Evolutionary conservation across 73 alveolate genomes (phyloP).

Genomic region (Tetrahymena thermophila): DNA sequence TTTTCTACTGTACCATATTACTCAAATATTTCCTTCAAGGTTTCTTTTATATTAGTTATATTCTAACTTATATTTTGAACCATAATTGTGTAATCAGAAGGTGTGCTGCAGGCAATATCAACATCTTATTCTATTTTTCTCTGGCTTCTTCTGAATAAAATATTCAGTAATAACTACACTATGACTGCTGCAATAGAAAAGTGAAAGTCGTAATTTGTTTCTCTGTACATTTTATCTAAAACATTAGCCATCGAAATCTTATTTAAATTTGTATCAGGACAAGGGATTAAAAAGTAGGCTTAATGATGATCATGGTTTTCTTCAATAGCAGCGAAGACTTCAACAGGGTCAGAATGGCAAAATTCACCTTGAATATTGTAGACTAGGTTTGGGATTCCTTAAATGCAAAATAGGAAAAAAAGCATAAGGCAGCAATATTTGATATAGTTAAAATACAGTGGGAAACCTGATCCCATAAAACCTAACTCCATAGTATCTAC

Average conservation of each 20-base stretch:
- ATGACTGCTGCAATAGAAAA: constrained; percentile 30
- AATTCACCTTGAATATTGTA: constrained; percentile 30
- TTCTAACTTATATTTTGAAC: constrained; percentile 7
- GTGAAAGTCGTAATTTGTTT: constrained; percentile 4
- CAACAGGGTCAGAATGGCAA: background rate
- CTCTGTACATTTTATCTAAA: constrained; percentile 4
- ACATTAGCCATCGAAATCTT: background rate
- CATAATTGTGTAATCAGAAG: constrained; percentile 34
- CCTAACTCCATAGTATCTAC: constrained; percentile 32
- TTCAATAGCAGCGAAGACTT: background rate
- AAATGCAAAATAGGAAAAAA: constrained; percentile 15
- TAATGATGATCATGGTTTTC: constrained; percentile 4
- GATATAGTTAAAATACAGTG: constrained; percentile 17
- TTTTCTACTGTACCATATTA: constrained; percentile 35
- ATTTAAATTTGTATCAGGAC: background rate
- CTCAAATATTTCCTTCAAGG: constrained; percentile 1
- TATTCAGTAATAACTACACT: constrained; percentile 21
- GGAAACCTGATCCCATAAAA: constrained; percentile 44
- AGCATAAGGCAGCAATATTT: constrained; percentile 32
- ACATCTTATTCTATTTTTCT: constrained; percentile 32
- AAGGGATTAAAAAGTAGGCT: background rate
- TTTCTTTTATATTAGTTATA: constrained; percentile 3
- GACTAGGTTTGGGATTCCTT: constrained; percentile 30
- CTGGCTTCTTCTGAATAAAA: constrained; percentile 28
- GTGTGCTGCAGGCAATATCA: constrained; percentile 22